These are phyloP conservation scores for Leccinum subgranulosum DNA, from an alignment of 768 basidiomycete genomes.

Conservation along the genomic window DNA sequence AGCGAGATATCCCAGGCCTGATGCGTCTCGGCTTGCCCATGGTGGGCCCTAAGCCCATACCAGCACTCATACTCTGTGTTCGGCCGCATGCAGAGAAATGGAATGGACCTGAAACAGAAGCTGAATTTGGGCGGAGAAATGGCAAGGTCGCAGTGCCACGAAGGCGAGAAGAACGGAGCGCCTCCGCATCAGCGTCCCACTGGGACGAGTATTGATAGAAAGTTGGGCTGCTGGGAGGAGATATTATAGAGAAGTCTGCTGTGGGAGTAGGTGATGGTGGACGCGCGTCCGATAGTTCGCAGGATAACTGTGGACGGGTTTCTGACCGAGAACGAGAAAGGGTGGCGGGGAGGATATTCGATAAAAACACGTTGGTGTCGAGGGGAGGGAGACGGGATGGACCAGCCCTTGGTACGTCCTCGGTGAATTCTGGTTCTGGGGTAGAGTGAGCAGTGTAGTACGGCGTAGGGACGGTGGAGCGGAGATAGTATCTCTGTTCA, in stretches of 20 bases:
- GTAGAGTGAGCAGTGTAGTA: conserved; percentile 33
- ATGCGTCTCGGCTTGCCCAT: conserved; percentile 23
- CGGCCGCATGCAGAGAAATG: conserved; percentile 17
- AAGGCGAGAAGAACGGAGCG: conserved; percentile 24
- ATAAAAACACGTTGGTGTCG: conserved; percentile 15
- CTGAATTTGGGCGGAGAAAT: conserved; percentile 30
- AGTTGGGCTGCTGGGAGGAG: conserved; percentile 37
- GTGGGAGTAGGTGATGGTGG: conserved; percentile 45
- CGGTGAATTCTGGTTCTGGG: conserved; percentile 23
- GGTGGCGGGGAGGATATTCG: conserved; percentile 9
- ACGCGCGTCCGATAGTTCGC: conserved; percentile 19
- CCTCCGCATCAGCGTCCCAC: conserved; percentile 16
- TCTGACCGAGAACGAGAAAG: conserved; percentile 27
- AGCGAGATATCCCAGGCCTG: conserved; percentile 32
- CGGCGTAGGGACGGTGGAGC: conserved; percentile 25
- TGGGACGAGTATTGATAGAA: conserved; percentile 32
- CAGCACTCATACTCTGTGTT: conserved; percentile 26
- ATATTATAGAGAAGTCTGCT: conserved; percentile 46
- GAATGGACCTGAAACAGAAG: conserved; percentile 21
- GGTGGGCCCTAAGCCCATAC: conserved; percentile 20
- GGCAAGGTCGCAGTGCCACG: conserved; percentile 27
- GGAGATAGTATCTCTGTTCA: conserved; percentile 18
- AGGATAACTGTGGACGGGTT: conserved; percentile 23
- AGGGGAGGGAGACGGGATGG: conserved; percentile 27
- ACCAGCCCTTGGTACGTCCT: conserved; percentile 21